These are phyloP conservation scores for Erigeron philadelphicus DNA, from an alignment of 140 eudicot genomes.

Conservation along the genomic window DNA sequence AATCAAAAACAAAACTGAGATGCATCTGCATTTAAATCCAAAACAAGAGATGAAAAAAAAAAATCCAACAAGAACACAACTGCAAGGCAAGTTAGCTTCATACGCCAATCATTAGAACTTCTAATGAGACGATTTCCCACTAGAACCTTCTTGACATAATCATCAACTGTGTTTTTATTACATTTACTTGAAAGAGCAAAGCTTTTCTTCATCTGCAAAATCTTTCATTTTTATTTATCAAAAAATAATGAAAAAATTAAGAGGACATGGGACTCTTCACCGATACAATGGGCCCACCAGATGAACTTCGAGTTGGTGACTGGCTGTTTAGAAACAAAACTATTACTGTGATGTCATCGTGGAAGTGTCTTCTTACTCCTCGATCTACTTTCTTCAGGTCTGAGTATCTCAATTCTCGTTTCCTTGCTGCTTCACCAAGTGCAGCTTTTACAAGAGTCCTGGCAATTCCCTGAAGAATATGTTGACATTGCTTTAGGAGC, in stretches of 20 bases:
- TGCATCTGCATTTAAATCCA: neutral
- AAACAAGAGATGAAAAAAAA: neutral
- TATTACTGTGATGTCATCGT: slow-evolving; percentile 48
- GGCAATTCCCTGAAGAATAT: slow-evolving; percentile 38
- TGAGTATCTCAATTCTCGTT: slow-evolving; percentile 37
- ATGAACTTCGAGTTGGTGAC: slow-evolving; percentile 32
- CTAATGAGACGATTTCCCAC: slow-evolving; percentile 13
- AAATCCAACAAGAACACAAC: slow-evolving; percentile 3
- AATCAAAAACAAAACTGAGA: slow-evolving; percentile 18
- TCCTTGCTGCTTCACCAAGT: slow-evolving; percentile 40
- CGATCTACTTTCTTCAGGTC: slow-evolving; percentile 36
- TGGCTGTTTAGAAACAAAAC: slow-evolving; percentile 45
- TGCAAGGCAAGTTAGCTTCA: slow-evolving; percentile 37
- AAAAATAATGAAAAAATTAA: slow-evolving; percentile 6
- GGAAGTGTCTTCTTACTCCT: slow-evolving; percentile 41
- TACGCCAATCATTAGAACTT: slow-evolving; percentile 39
- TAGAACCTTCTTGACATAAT: slow-evolving; percentile 46
- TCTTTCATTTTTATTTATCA: neutral
- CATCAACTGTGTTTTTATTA: slow-evolving; percentile 37
- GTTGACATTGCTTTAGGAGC: neutral
- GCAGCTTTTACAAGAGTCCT: slow-evolving; percentile 44
- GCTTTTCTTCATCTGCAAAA: slow-evolving; percentile 7
- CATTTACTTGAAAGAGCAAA: slow-evolving; percentile 1
- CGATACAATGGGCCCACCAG: slow-evolving; percentile 34
- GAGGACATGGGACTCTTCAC: slow-evolving; percentile 24